These are phyloP conservation scores for Sclerotinia trifoliorum DNA, from an alignment of 2,329 filamentous ascomycete genomes.

Conservation along the genomic window DNA sequence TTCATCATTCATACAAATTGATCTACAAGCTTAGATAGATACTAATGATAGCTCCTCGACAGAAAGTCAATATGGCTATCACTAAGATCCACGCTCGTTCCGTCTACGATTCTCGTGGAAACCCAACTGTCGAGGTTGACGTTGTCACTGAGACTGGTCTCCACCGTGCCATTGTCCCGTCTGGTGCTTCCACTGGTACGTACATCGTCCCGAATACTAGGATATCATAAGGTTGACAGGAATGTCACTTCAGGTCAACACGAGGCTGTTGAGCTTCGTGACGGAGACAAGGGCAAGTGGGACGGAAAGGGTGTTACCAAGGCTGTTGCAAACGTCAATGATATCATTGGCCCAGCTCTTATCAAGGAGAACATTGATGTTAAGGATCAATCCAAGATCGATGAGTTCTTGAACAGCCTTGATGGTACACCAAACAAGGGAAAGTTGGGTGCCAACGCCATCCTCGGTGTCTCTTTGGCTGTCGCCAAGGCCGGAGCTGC, in stretches of 20 bases:
- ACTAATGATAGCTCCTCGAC: conserved; percentile 27
- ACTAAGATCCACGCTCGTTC: conserved; percentile 88
- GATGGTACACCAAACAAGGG: conserved; percentile 85
- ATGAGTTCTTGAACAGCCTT: conserved; percentile 81
- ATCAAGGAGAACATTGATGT: conserved; percentile 82
- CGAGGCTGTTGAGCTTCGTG: conserved; percentile 87
- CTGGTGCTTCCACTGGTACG: conserved; percentile 90
- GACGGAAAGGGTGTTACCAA: conserved; percentile 83
- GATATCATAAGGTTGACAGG: conserved; percentile 30
- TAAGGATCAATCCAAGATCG: conserved; percentile 81
- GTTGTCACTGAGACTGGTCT: conserved; percentile 94
- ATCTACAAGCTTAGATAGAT: conserved; percentile 4
- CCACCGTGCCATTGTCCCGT: conserved; percentile 96
- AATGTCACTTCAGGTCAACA: conserved; percentile 64
- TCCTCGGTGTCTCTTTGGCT: conserved; percentile 80
- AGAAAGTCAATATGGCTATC: conserved; percentile 72
- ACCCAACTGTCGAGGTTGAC: conserved; percentile 98
- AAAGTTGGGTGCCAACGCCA: conserved; percentile 84
- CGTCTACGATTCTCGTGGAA: conserved; percentile 97
- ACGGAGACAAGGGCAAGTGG: conserved; percentile 86
- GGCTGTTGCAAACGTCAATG: conserved; percentile 84
- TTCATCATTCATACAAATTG: neutral
- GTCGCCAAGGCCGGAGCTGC: conserved; percentile 86
- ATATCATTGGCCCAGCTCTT: conserved; percentile 72
- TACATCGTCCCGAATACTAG: conserved; percentile 35